phyloP scores from a whole-genome alignment of 2,329 filamentous ascomycete species.

The Sclerotinia glacialis region DNA sequence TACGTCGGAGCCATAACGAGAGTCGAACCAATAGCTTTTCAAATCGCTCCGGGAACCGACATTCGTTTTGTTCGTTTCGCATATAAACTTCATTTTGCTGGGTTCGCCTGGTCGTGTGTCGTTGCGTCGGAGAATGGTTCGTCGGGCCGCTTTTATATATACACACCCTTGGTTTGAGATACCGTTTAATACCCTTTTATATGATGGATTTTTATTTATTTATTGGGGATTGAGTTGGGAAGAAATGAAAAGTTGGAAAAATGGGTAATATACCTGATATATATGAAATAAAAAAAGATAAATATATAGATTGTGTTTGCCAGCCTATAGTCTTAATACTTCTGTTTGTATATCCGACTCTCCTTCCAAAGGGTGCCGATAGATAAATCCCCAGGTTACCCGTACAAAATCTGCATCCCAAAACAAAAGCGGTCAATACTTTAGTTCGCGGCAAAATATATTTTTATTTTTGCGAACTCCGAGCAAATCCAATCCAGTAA shows the following conservation, averaged over 20 bases:
- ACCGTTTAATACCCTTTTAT: no score
- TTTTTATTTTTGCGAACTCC: conserved; percentile 18
- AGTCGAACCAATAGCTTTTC: no score
- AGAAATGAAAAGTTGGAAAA: no score
- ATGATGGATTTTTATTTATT: background rate
- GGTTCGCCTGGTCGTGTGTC: background rate
- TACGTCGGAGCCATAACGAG: conserved; percentile 19
- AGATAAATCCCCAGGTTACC: background rate
- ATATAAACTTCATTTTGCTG: background rate
- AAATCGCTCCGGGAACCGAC: background rate
- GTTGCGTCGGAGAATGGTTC: background rate
- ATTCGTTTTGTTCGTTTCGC: background rate
- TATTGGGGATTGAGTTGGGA: no score
- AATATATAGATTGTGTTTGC: no score
- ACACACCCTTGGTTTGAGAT: background rate
- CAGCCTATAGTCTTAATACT: no score
- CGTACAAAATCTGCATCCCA: background rate
- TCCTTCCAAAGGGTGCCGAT: background rate
- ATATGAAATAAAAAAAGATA: no score
- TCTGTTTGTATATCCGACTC: no score
- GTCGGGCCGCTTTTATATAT: background rate
- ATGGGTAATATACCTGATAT: no score
- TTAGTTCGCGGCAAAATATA: background rate
- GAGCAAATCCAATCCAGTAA: background rate
- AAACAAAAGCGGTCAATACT: background rate